Evolutionary conservation across 2,329 filamentous ascomycete species (phyloP).

Genomic region (Colletotrichum lupini): DNA sequence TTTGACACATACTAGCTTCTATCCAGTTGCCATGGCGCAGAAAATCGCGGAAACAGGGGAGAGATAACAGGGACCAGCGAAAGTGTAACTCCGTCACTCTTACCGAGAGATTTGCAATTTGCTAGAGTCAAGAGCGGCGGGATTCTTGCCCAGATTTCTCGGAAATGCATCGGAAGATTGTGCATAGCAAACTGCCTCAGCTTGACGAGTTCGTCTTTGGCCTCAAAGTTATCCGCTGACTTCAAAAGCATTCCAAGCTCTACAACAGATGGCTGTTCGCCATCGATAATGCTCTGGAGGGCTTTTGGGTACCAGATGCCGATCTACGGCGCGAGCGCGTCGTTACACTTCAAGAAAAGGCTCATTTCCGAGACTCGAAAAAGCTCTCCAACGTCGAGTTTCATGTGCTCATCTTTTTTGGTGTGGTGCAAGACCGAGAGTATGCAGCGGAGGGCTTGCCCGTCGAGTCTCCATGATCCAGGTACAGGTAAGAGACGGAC

Average conservation of each 20-base stretch:
- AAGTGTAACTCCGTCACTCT: background rate
- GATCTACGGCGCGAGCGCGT: conserved; percentile 5
- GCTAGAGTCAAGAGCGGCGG: background rate
- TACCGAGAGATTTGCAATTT: background rate
- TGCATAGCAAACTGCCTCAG: background rate
- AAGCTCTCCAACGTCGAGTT: background rate
- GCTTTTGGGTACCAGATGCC: background rate
- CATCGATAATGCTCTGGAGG: background rate
- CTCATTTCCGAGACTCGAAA: background rate
- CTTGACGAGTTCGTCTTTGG: background rate
- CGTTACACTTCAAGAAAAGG: background rate
- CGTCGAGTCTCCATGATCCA: background rate
- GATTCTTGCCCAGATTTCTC: background rate
- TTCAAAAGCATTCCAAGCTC: background rate
- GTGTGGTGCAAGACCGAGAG: conserved; percentile 13
- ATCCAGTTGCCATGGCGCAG: background rate
- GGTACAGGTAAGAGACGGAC: background rate
- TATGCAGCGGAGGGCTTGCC: conserved; percentile 3
- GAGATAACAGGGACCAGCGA: background rate
- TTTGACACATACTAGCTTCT: background rate
- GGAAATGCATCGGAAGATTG: background rate
- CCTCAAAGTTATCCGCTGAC: conserved; percentile 6
- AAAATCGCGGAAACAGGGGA: background rate
- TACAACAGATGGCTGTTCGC: background rate
- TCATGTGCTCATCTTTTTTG: background rate